Base-by-base conservation (phyloP, 1,139 yeast species). In the Protomyces lactucae-debilis region DNA sequence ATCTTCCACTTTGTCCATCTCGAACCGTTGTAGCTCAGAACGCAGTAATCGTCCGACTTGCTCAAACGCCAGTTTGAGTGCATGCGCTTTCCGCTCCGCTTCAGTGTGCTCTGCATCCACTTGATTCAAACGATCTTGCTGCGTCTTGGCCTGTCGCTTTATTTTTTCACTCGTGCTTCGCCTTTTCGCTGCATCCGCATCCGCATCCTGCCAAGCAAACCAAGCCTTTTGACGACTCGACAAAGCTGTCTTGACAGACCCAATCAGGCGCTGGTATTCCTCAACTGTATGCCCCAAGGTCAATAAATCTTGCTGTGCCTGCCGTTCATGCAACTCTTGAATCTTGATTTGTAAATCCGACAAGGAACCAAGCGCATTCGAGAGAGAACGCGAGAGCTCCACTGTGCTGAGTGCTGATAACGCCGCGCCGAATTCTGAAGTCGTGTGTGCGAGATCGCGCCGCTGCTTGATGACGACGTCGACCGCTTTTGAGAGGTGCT, bases 251-350 rank as follows among this genome's bases (percentile, higher is more conserved):
- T 87, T 83, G 52, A 91, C 83, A 32, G 96, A 88, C 3, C 87
- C 86, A 46, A 93, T 83, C 21, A 87, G 78, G 59, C 98, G 81
- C 64, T 86, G 78, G 73, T 93, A 92, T 73, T 92, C 98, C 72
- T 92, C 97, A 48, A 93, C 79, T 0, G 96, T 89, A 51, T 88
- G 83, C 0, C 97, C 96, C 61, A 93, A 77, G 0, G 97, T 90
- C 68, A 93, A 77, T 71, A 91, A 85, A 71, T 93, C 98, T 74
- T 91, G 97, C 73, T 88, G 75, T 68, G 92, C 87, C 67, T 88
- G 84, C 65, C 97, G 82, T 69, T 87, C 92, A 66, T 90, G 78
- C 64, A 90, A 80, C 64, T 89, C 95, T 70, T 84, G 85, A 52
- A 92, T 81, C 68, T 88, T 83, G 54, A 78, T 71, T 72, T 92